Evolutionary conservation across 2,329 filamentous ascomycete genomes (phyloP), one percentile per base, ranked within the genome.

Genomic region (Pyrenophora tritici-repentis): DNA sequence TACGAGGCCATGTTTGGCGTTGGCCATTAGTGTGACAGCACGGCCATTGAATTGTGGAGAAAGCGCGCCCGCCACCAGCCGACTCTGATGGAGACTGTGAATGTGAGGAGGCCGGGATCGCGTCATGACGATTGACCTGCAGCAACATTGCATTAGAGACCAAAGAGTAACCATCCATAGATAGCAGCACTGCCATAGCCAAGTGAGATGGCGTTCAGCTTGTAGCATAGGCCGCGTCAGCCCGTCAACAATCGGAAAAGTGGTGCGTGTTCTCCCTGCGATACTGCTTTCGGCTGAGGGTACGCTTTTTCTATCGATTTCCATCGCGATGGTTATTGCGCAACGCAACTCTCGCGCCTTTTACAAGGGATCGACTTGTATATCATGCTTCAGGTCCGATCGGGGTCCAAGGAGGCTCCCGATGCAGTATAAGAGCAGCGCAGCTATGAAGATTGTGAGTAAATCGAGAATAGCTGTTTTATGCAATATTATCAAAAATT

Each of bases 131-230:
- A 40, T 26, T 16, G 26, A 33, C 14, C 17, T 31, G 41, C 22
- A 29, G 26, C 14, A 29, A 34, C 33, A 13, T 24, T 24, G 42
- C 36, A 39, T 10, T 38, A 26, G 18, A 42, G 9, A 12, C 10
- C 26, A 29, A 29, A 29, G 26, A 9, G 10, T 29, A 29, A 13
- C 26, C 26, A 29, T 29, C 26, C 26, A 29, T 29, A 29, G 26
- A 29, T 29, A 29, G 26, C 26, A 29, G 26, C 26, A 29, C 26
- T 29, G 14, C 17, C 39, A 44, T 32, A 42, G 42, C 41, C 48
- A 51, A 42, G 48, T 47, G 42, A 51, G 18, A 20, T 47, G 36
- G 48, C 31, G 24, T 45, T 51, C 48, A 51, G 48, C 47, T 34
- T 35, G 34, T 22, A 45, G 26, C 38, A 22, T 37, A 8, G 16